phyloP scores from a whole-genome alignment of 768 basidiomycete species.

The Bullera alba region DNA sequence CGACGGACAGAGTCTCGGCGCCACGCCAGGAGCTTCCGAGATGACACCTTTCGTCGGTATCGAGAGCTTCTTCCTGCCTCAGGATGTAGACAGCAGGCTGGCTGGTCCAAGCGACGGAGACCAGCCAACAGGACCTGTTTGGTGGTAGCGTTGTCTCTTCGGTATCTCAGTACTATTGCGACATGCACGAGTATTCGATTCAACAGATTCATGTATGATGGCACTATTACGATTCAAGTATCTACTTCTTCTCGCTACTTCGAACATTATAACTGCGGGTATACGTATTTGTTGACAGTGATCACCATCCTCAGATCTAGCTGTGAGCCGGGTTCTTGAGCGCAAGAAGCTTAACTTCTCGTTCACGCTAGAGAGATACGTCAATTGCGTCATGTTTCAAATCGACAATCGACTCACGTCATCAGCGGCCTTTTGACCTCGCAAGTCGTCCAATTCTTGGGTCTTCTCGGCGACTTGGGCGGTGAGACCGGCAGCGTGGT shows the following conservation, averaged over 20 bases:
- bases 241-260: background rate
- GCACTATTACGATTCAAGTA: background rate
- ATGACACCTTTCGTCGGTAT: slow-evolving; percentile 36
- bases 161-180: no score
- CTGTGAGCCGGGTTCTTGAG: slow-evolving; percentile 45
- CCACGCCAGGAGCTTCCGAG: slow-evolving; percentile 17
- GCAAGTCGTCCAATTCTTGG: slow-evolving; percentile 63
- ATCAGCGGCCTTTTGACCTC: slow-evolving; percentile 61
- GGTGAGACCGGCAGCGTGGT: slow-evolving; percentile 57
- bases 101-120: slow-evolving; percentile 14
- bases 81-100: slow-evolving; percentile 33
- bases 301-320: slow-evolving; percentile 11
- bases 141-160: slow-evolving; percentile 15
- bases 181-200: background rate
- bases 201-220: background rate
- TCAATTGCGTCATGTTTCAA: background rate
- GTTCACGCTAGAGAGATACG: slow-evolving; percentile 35
- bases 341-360: slow-evolving; percentile 42
- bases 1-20: slow-evolving; percentile 43
- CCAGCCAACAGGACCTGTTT: slow-evolving; percentile 3
- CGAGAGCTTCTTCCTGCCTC: slow-evolving; percentile 45
- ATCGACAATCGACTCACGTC: slow-evolving; percentile 49
- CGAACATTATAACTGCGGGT: background rate
- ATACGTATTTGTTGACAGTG: no score
- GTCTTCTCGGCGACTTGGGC: slow-evolving; percentile 62